These are phyloP conservation scores for Colletotrichum lini DNA, from an alignment of 2,329 filamentous ascomycete genomes.

Conservation along the genomic window DNA sequence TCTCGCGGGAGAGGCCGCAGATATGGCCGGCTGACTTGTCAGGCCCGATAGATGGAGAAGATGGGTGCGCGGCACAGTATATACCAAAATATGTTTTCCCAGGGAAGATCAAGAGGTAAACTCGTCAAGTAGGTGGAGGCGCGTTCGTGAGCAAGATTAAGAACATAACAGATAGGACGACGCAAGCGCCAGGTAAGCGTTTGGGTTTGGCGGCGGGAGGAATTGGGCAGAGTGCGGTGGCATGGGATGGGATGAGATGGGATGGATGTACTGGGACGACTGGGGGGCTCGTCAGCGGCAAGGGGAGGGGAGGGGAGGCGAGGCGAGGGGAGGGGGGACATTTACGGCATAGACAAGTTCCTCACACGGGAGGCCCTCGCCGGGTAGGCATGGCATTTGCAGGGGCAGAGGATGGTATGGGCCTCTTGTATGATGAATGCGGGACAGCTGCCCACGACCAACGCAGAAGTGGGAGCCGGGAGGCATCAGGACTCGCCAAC, in stretches of 20 bases:
- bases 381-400: slow-evolving; percentile 33
- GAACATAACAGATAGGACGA: slow-evolving; percentile 38
- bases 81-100: slow-evolving; percentile 4
- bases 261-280: neutral
- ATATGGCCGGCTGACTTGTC: slow-evolving; percentile 38
- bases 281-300: slow-evolving; percentile 33
- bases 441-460: slow-evolving; percentile 26
- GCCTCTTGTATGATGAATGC: slow-evolving; percentile 1
- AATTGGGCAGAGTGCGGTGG: slow-evolving; percentile 29
- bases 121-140: slow-evolving; percentile 12
- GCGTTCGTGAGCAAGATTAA: slow-evolving; percentile 29
- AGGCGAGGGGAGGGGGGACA: slow-evolving; percentile 15
- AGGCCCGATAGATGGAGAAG: slow-evolving; percentile 32
- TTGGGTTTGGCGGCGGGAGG: slow-evolving; percentile 28
- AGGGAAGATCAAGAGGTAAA: neutral
- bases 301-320: slow-evolving; percentile 16
- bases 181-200: slow-evolving; percentile 30
- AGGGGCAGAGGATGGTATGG: slow-evolving; percentile 23
- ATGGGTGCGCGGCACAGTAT: slow-evolving; percentile 31
- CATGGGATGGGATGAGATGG: slow-evolving; percentile 21
- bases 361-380: slow-evolving; percentile 27
- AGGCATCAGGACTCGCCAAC: slow-evolving; percentile 24
- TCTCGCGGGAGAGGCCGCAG: slow-evolving; percentile 36
- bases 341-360: slow-evolving; percentile 9
- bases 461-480: neutral